Conservation (phyloP, 495 filamentous ascomycete genomes). For the Xylaria curta region DNA sequence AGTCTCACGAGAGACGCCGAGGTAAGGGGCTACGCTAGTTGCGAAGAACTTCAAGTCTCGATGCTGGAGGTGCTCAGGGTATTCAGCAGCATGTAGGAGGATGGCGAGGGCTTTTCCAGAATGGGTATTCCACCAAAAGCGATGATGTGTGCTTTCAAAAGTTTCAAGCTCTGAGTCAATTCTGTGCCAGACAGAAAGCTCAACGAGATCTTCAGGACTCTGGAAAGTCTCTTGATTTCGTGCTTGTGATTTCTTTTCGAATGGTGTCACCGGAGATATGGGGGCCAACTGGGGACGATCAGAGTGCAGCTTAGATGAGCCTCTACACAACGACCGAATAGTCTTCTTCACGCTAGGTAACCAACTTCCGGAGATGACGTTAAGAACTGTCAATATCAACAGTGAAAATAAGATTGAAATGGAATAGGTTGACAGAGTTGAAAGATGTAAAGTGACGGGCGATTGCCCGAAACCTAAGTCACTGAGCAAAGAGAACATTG, state of each 20-base stretch:
- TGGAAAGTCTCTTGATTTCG: not conserved
- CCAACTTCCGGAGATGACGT: conserved; percentile 1
- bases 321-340: not conserved
- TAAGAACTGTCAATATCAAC: not conserved
- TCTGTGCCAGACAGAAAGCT: not conserved
- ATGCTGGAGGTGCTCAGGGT: conserved; percentile 23
- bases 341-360: not conserved
- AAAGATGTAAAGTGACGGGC: conserved; percentile 2
- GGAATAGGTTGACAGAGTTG: conserved; percentile 1
- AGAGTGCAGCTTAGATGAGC: conserved; percentile 1
- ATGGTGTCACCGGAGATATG: not conserved
- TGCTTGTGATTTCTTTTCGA: not conserved
- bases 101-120: conserved; percentile 28
- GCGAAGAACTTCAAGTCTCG: conserved; percentile 27
- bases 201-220: not conserved
- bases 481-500: conserved; percentile 12
- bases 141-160: conserved; percentile 14
- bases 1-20: conserved; percentile 20
- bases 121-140: conserved; percentile 23
- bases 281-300: not conserved
- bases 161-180: not conserved
- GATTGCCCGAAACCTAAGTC: not conserved
- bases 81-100: conserved; percentile 27
- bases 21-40: conserved; percentile 16
- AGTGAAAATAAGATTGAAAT: not conserved